Conservation (phyloP, 345 rosid genomes). For the Citrus medica region DNA sequence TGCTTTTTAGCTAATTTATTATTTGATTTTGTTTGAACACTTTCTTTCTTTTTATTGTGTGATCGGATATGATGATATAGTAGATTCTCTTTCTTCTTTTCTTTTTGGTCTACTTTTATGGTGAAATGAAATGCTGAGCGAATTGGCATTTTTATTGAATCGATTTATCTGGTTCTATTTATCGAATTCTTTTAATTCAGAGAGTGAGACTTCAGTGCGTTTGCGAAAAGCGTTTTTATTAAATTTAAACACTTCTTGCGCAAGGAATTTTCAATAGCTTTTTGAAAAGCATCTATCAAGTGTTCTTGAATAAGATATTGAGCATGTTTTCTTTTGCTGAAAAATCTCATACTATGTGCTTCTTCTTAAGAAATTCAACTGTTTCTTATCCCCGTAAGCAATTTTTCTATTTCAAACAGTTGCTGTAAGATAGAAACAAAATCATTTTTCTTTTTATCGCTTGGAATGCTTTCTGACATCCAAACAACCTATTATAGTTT, state of each 20-base stretch:
- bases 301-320: background rate
- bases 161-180: background rate
- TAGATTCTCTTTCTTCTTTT: background rate
- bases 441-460: background rate
- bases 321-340: too few relatives aligned
- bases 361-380: background rate
- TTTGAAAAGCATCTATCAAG: background rate
- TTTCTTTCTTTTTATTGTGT: background rate
- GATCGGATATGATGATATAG: background rate
- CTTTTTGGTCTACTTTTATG: background rate
- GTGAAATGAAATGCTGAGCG: background rate
- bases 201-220: background rate
- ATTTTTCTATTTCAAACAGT: background rate
- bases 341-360: background rate
- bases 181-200: background rate
- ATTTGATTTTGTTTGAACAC: background rate
- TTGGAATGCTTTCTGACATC: background rate
- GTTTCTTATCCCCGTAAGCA: background rate
- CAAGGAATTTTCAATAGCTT: too few relatives aligned
- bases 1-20: background rate
- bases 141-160: background rate
- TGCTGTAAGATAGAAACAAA: background rate
- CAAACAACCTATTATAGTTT: background rate
- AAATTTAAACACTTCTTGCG: too few relatives aligned
- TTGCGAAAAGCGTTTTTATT: background rate